A percentile compares a stretch with the other conserved stretches of the same genome.
Evolutionary conservation across 441 rosid species (phyloP).

Genomic region (Theobroma grandiflorum): DNA sequence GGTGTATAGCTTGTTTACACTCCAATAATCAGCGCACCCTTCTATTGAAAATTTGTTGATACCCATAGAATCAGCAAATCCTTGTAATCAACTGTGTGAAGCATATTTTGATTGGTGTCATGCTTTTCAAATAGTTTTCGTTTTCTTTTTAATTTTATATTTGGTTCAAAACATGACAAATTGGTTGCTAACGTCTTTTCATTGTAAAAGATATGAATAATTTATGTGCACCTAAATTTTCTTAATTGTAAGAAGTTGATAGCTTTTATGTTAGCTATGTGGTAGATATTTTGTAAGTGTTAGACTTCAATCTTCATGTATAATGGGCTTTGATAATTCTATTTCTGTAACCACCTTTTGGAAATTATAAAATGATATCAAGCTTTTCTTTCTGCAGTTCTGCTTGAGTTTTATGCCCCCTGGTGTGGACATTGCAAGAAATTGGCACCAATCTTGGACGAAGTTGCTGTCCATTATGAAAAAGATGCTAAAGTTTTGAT

Average conservation of each 20-base stretch:
- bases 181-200: not conserved
- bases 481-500: conserved; percentile 67
- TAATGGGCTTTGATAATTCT: not conserved
- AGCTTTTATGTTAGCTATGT: not conserved
- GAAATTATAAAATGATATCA: not conserved
- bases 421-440: conserved; percentile 99
- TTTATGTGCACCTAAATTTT: not conserved
- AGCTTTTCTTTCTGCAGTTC: conserved; percentile 56
- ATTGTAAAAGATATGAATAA: not conserved
- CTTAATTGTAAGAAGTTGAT: not conserved
- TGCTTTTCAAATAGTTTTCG: not conserved
- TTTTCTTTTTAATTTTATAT: not conserved
- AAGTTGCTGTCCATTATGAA: conserved; percentile 77
- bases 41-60: not conserved
- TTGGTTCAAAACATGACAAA: not conserved
- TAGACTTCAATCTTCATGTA: conserved; percentile 2
- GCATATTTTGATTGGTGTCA: not conserved
- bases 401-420: conserved; percentile 94
- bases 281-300: not conserved
- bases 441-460: conserved; percentile 93
- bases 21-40: not conserved
- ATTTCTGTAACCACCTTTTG: not conserved
- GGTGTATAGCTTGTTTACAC: not conserved
- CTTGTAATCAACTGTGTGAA: not conserved
- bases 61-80: not conserved